phyloP scores from a whole-genome alignment of 306 rosid genomes.

The Inga oerstediana region DNA sequence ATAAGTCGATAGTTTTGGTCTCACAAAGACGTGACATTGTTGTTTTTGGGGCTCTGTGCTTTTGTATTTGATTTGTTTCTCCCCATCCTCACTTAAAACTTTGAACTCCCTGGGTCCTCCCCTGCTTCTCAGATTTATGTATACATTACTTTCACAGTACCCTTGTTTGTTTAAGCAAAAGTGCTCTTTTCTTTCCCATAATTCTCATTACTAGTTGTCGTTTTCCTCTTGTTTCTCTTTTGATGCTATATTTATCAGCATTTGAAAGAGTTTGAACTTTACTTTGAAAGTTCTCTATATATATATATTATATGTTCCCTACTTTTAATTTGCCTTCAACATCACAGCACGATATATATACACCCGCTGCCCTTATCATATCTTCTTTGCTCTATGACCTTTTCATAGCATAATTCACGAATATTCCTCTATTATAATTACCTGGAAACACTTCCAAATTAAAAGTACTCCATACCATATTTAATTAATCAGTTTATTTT shows the following conservation, averaged over 20 bases:
- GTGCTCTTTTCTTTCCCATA: neutral
- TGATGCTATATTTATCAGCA: neutral
- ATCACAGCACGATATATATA: neutral
- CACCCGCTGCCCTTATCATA: neutral
- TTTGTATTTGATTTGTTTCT: constrained; percentile 16
- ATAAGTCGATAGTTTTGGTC: constrained; percentile 31
- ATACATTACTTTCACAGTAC: neutral
- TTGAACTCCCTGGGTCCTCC: neutral
- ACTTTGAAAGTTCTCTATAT: neutral
- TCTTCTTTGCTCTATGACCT: too few species aligned
- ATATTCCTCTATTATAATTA: neutral
- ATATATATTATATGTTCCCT: neutral
- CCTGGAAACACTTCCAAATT: neutral
- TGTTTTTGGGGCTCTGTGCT: neutral
- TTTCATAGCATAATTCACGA: neutral
- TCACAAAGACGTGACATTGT: constrained; percentile 37
- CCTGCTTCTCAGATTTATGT: neutral
- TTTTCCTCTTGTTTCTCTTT: neutral
- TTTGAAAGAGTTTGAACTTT: neutral
- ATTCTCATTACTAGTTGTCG: neutral
- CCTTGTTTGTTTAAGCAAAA: neutral
- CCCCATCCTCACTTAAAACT: neutral
- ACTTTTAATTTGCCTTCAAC: neutral
- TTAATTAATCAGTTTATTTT: neutral
- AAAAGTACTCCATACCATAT: neutral